Conservation (phyloP, 2,329 filamentous ascomycete species). For the Fusarium guadeloupense region DNA sequence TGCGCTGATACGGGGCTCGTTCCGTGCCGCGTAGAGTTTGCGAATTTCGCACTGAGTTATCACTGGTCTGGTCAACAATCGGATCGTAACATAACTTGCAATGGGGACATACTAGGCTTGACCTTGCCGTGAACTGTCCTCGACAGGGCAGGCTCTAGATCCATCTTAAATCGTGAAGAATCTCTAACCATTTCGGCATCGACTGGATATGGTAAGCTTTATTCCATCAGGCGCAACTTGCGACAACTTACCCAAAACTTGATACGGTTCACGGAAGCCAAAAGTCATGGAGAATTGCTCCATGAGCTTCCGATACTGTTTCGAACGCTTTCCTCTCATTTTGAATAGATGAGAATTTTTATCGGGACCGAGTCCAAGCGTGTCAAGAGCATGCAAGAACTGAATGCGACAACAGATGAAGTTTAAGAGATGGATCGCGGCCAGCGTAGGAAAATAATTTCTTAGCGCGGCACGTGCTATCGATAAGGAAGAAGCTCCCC, state of each 20-base stretch:
- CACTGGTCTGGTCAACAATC: slow-evolving; percentile 59
- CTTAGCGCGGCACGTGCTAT: slow-evolving; percentile 51
- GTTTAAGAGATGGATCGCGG: slow-evolving; percentile 16
- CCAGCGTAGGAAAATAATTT: slow-evolving; percentile 47
- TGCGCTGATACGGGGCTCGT: slow-evolving; percentile 60
- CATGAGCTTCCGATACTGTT: slow-evolving; percentile 83
- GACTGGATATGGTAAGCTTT: slow-evolving; percentile 57
- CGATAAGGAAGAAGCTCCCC: slow-evolving; percentile 42
- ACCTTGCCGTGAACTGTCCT: slow-evolving; percentile 87
- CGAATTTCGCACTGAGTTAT: slow-evolving; percentile 85
- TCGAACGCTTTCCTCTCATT: slow-evolving; percentile 63
- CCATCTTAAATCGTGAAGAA: slow-evolving; percentile 87
- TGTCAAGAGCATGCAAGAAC: not conserved
- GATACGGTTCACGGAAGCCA: slow-evolving; percentile 92
- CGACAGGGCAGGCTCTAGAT: slow-evolving; percentile 78
- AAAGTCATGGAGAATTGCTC: slow-evolving; percentile 88
- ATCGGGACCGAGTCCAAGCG: not conserved
- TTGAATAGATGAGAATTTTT: slow-evolving; percentile 29
- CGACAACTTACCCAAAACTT: slow-evolving; percentile 72
- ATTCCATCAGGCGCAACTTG: slow-evolving; percentile 1
- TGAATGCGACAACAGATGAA: slow-evolving; percentile 14
- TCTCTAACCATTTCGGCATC: slow-evolving; percentile 88
- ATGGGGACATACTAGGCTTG: slow-evolving; percentile 72
- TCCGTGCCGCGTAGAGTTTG: slow-evolving; percentile 74
- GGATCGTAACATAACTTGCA: not conserved